Conservation (phyloP, 345 rosid genomes). For the Pseudoturritis turrita region DNA sequence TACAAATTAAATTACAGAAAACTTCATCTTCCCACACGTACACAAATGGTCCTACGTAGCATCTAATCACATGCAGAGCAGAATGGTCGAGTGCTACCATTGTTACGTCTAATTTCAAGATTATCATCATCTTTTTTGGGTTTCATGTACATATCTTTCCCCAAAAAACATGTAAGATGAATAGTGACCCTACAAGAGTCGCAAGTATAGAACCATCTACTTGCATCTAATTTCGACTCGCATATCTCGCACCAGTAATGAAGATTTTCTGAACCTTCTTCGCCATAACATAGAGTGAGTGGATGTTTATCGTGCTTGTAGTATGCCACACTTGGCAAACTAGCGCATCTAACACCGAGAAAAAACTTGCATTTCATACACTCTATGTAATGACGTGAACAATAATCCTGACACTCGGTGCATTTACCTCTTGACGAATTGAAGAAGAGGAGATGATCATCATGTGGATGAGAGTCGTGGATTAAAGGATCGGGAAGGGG, state of each 20-base stretch:
- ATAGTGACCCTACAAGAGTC: not conserved
- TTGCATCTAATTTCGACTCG: not conserved
- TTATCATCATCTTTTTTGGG: conserved; percentile 35
- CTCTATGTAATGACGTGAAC: too few species aligned
- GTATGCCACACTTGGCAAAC: not conserved
- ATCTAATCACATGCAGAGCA: not conserved
- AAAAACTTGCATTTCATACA: not conserved
- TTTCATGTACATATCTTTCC: conserved; percentile 11
- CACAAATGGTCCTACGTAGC: not conserved
- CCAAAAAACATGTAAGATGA: not conserved
- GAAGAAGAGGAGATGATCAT: not conserved
- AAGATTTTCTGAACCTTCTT: not conserved
- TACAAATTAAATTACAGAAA: too few species aligned
- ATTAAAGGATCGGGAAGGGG: too few species aligned
- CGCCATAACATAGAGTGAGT: not conserved
- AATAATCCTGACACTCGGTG: too few species aligned
- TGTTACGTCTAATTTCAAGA: not conserved
- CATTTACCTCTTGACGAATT: not conserved
- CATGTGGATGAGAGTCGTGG: too few species aligned
- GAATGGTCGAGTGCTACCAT: not conserved
- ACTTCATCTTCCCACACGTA: too few species aligned
- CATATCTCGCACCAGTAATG: not conserved
- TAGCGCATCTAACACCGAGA: not conserved
- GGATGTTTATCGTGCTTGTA: not conserved
- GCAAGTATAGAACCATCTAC: not conserved